Base-by-base conservation (phyloP, 163 green algal species). In the Scenedesmus sp. region DNA sequence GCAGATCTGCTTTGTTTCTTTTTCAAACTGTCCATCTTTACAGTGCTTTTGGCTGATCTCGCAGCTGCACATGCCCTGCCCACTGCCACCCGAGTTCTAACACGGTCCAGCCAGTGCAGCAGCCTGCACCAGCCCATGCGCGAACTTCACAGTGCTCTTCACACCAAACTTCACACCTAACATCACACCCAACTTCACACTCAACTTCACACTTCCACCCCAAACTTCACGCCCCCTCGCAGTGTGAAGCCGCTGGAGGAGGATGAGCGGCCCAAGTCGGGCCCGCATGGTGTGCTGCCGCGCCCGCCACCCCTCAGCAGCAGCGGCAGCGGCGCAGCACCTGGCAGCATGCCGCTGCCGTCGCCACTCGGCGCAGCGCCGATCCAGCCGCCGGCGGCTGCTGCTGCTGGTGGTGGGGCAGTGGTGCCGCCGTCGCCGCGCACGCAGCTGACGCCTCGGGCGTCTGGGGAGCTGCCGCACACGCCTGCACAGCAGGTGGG, bases 161-260 rank as follows among this genome's bases (percentile, higher is more conserved):
- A 46, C 34, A 46, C 34, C 34, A 46, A 46, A 46, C 34, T 46
- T 46, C 34, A 46, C 34, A 46, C 34, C 34, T 46, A 46, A 46
- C 34, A 46, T 46, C 34, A 46, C 34, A 46, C 34, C 34, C 34
- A 46, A 46, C 34, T 46, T 46, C 34, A 46, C 34, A 1, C 34
- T 46, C 34, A 46, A 46, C 34, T 46, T 46, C 34, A 46, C 34
- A 46, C 34, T 46, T 46, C 34, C 34, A 46, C 34, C 34, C 34
- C 34, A 46, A 46, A 46, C 34, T 46, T 70, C 12, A 20, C 20
- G 20, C 74, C 7, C 2, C 74, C 7, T 4, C 70, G 57, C 56
- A 91, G 88, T 86, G 81, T 88, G 18, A 92, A 89, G 82, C 82
- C 9, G 0, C 20, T 85, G n/a, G 89, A 92, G 54, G 81, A 92